Evolutionary conservation across 2,329 filamentous ascomycete genomes (phyloP).

Genomic region (Penicillium brevicompactum): DNA sequence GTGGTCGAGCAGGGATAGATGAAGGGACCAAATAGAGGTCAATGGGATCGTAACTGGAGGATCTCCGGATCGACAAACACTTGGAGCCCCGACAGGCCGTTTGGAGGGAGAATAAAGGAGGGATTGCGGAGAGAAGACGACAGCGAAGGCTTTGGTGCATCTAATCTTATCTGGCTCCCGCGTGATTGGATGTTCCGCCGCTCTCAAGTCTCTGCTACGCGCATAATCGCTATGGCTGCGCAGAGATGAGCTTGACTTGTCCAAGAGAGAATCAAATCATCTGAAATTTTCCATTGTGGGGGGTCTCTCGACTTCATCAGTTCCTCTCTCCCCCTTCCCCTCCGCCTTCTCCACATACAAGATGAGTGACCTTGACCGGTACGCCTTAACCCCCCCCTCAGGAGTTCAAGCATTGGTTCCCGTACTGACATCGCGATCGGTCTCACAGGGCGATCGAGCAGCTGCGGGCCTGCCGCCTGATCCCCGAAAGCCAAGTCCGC

Average conservation of each 20-base stretch:
- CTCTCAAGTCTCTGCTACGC: constrained; percentile 9
- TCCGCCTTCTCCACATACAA: constrained; percentile 26
- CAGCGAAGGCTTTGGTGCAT: constrained; percentile 35
- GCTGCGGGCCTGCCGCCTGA: constrained; percentile 91
- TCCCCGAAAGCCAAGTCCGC: constrained; percentile 91
- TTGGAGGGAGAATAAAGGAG: constrained; percentile 7
- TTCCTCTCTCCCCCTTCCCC: constrained; percentile 10
- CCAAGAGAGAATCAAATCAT: constrained; percentile 16
- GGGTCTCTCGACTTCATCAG: constrained; percentile 9
- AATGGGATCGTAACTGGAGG: constrained; percentile 14
- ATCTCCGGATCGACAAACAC: background rate
- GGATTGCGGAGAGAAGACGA: constrained; percentile 12
- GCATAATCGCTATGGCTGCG: constrained; percentile 19
- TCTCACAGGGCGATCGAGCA: constrained; percentile 81
- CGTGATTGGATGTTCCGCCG: constrained; percentile 30
- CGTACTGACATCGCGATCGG: constrained; percentile 13
- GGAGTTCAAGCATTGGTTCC: background rate
- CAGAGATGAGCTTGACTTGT: constrained; percentile 22
- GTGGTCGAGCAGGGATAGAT: background rate
- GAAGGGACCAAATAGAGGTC: background rate
- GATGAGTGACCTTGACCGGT: constrained; percentile 97
- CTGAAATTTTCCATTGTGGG: constrained; percentile 9
- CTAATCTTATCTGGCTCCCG: constrained; percentile 42
- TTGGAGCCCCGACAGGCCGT: background rate
- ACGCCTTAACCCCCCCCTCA: constrained; percentile 26